Evolutionary conservation across 768 basidiomycete genomes (phyloP).

Genomic region (Kwoniella shandongensis): DNA sequence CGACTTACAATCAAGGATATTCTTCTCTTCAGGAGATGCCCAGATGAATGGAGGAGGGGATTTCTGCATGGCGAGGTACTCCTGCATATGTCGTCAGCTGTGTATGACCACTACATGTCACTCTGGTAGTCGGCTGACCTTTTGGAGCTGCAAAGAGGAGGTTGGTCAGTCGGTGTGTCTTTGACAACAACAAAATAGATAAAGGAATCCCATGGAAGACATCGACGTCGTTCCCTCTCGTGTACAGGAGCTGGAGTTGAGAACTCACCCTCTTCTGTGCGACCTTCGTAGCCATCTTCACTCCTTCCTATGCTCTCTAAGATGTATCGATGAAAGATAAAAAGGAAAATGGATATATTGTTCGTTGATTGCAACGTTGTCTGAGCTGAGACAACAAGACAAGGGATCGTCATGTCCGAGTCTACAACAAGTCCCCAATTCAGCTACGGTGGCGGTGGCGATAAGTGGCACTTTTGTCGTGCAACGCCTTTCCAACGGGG

Average conservation of each 20-base stretch:
- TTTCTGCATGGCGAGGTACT: conserved; percentile 87
- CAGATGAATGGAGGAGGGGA: conserved; percentile 94
- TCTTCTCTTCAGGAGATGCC: conserved; percentile 96
- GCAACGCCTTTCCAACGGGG: too few relatives aligned
- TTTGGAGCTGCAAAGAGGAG: conserved; percentile 33
- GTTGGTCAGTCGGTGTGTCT: not conserved
- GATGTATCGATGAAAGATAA: not conserved
- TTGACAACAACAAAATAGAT: too few relatives aligned
- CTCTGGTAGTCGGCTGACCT: conserved; percentile 23
- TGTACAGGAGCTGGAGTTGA: not conserved
- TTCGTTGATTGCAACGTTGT: too few relatives aligned
- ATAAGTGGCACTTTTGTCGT: too few relatives aligned
- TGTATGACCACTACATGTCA: conserved; percentile 1
- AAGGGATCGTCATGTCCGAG: too few relatives aligned
- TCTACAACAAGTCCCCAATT: too few relatives aligned
- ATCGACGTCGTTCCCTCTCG: not conserved
- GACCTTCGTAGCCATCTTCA: conserved; percentile 48
- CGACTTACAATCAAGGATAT: conserved; percentile 83
- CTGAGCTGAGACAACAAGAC: not conserved
- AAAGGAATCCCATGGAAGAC: not conserved
- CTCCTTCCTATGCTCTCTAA: not conserved
- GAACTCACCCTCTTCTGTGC: conserved; percentile 51
- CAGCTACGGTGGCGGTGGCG: too few relatives aligned
- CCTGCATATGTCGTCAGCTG: conserved; percentile 68
- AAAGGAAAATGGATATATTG: not conserved